A percentile compares a stretch with the other conserved stretches of the same genome.
Conservation (phyloP, 1,284 basidiomycete genomes). For the Exsudoporus floridanus region DNA sequence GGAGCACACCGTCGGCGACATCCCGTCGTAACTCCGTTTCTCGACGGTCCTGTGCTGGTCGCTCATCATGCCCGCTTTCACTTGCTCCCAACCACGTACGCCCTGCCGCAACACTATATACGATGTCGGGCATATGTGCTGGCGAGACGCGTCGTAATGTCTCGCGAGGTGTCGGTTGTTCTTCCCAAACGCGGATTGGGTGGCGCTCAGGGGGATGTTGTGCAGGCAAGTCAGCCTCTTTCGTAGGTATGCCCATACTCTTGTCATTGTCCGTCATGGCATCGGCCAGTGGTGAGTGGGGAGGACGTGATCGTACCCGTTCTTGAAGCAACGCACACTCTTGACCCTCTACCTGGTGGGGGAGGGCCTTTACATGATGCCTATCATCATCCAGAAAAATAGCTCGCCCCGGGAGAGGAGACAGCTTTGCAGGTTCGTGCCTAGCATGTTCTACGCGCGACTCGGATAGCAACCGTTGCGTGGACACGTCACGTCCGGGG, state of each 20-base stretch:
- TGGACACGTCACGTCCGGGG: slow-evolving; percentile 13
- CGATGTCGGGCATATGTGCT: background rate
- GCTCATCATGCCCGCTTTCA: background rate
- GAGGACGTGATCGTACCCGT: slow-evolving; percentile 10
- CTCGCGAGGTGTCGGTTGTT: slow-evolving; percentile 9
- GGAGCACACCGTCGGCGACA: slow-evolving; percentile 8
- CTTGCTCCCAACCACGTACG: background rate
- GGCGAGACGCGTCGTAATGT: slow-evolving; percentile 17
- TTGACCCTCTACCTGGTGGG: slow-evolving; percentile 1
- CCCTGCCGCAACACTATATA: background rate
- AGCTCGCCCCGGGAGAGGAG: slow-evolving; percentile 10
- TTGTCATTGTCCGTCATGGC: background rate
- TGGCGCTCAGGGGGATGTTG: slow-evolving; percentile 14
- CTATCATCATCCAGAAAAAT: slow-evolving; percentile 11
- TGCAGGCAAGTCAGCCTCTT: background rate
- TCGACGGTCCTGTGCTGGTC: background rate
- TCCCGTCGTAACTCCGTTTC: background rate
- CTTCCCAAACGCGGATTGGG: slow-evolving; percentile 33
- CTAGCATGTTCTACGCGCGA: slow-evolving; percentile 10
- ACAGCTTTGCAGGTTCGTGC: slow-evolving; percentile 11
- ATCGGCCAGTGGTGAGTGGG: slow-evolving; percentile 1
- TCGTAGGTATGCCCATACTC: background rate
- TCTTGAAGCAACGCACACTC: slow-evolving; percentile 8
- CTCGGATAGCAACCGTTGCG: slow-evolving; percentile 15
- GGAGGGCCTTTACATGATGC: background rate